Evolutionary conservation across 441 rosid genomes (phyloP), one percentile per base, ranked within the genome.

Genomic region (Adansonia grandidieri): DNA sequence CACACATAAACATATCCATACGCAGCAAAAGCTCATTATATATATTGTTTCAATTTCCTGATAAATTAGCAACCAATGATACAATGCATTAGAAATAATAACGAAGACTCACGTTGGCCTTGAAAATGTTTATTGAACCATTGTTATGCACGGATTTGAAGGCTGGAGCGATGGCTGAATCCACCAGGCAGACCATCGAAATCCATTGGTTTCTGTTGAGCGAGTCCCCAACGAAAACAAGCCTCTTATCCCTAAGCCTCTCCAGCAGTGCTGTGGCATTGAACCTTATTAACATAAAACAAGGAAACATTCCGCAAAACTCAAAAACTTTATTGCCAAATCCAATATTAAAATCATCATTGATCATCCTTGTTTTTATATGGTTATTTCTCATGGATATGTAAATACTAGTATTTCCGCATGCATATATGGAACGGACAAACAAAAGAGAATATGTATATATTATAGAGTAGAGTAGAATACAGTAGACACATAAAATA

Each of bases 221-320:
- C 14, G 94, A 90, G 78, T 90, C 92, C 40, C 90, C 90, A 28
- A 91, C 94, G 64, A 80, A 88, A 51, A 89, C 87, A 81, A 91
- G 84, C 81, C 94, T 86, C 87, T 86, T 90, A 69, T 81, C 87
- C 82, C 90, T 89, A 78, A 90, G 84, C 82, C 72, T 82, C 86
- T 84, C 91, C 84, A 89, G 80, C 88, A 93, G 61, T 67, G 80
- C 84, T 56, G 91, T 92, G 74, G 92, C 97, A 77, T 92, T 91
- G 88, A 95, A 90, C 89, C 94, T 89, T 87, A 80, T 83, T 81
- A 78, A 53, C 81, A 79, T 65, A 75, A 62, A 71, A 79, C 69
- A 73, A 44, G 71, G 28, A 79, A 80, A 80, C 65, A 75, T 71
- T 77, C 86, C 80, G 63, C 75, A 67, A 51, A 78, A 58, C 84